Percentiles rank a stretch among this genome's conserved stretches.
These are phyloP conservation scores for Candida parachauliodes DNA, from an alignment of 805 yeast genomes.

Conservation along the genomic window DNA sequence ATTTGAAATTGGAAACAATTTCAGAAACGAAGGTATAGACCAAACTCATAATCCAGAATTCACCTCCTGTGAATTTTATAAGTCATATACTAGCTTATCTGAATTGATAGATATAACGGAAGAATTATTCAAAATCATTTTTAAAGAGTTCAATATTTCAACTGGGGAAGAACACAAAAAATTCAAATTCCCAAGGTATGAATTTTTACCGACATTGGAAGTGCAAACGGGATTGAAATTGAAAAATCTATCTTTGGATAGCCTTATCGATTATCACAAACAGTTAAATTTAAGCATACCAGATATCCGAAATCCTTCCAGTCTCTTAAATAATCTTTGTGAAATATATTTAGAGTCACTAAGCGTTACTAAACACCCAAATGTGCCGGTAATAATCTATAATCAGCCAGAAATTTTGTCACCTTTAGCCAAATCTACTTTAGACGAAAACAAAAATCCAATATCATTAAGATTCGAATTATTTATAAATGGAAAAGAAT, in stretches of 20 bases:
- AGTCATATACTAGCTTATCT: conserved; percentile 61
- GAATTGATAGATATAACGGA: conserved; percentile 68
- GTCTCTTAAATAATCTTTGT: conserved; percentile 62
- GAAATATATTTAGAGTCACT: conserved; percentile 61
- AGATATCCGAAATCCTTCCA: conserved; percentile 47
- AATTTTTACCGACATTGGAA: conserved; percentile 67
- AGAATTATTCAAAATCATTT: conserved; percentile 44
- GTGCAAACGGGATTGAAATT: conserved; percentile 43
- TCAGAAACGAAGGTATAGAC: conserved; percentile 92
- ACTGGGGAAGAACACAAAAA: neutral
- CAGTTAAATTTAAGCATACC: conserved; percentile 36
- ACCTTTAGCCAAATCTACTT: conserved; percentile 76
- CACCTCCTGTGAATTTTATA: conserved; percentile 85
- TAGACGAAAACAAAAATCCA: conserved; percentile 26
- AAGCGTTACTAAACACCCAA: conserved; percentile 29
- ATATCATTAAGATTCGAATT: conserved; percentile 78
- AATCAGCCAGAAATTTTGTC: conserved; percentile 85
- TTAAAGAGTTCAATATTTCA: conserved; percentile 21
- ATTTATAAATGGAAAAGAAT: conserved; percentile 75
- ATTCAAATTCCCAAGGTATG: conserved; percentile 34
- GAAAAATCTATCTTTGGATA: conserved; percentile 45
- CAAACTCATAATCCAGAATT: conserved; percentile 93
- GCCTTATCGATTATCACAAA: conserved; percentile 39
- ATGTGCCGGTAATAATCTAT: conserved; percentile 65
- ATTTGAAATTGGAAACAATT: conserved; percentile 80